Conservation (phyloP, 1,284 basidiomycete species). For the Malassezia sp. region DNA sequence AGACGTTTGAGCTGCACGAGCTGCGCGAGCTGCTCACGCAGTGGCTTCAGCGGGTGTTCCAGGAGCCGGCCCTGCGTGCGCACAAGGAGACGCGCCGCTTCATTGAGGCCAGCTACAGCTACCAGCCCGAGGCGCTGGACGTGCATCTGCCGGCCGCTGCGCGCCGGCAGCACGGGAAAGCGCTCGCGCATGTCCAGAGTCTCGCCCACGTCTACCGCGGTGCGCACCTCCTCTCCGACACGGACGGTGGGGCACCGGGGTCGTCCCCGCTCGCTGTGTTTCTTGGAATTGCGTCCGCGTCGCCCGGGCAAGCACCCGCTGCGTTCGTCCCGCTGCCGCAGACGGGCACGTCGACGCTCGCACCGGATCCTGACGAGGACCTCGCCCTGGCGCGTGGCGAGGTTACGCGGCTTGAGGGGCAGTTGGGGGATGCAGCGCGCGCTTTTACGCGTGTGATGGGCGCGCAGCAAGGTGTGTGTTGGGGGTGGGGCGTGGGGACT, state of each 20-base stretch:
- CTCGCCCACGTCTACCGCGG: slow-evolving; percentile 9
- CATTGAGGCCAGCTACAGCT: slow-evolving; percentile 39
- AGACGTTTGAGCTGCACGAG: slow-evolving; percentile 23
- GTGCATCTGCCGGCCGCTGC: background rate
- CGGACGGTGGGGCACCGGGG: background rate
- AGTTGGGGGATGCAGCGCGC: slow-evolving; percentile 3
- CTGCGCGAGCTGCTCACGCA: slow-evolving; percentile 25
- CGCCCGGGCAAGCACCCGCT: background rate
- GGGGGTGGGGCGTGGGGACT: no score
- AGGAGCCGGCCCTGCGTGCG: slow-evolving; percentile 22
- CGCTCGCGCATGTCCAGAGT: slow-evolving; percentile 2
- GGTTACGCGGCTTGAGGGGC: slow-evolving; percentile 11
- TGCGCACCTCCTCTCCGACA: slow-evolving; percentile 1
- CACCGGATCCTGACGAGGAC: slow-evolving; percentile 7
- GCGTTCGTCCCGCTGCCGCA: slow-evolving; percentile 2
- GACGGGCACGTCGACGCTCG: slow-evolving; percentile 1
- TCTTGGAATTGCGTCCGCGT: background rate
- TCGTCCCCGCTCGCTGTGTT: background rate
- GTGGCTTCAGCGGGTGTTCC: slow-evolving; percentile 31
- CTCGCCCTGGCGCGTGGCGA: slow-evolving; percentile 8
- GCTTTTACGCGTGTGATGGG: slow-evolving; percentile 6
- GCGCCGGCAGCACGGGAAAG: background rate
- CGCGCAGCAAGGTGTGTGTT: slow-evolving; percentile 5
- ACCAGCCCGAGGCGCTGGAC: slow-evolving; percentile 21
- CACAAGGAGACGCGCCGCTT: slow-evolving; percentile 34